Base-by-base conservation (phyloP, 2,329 filamentous ascomycete genomes). In the Pseudocercospora ulei region DNA sequence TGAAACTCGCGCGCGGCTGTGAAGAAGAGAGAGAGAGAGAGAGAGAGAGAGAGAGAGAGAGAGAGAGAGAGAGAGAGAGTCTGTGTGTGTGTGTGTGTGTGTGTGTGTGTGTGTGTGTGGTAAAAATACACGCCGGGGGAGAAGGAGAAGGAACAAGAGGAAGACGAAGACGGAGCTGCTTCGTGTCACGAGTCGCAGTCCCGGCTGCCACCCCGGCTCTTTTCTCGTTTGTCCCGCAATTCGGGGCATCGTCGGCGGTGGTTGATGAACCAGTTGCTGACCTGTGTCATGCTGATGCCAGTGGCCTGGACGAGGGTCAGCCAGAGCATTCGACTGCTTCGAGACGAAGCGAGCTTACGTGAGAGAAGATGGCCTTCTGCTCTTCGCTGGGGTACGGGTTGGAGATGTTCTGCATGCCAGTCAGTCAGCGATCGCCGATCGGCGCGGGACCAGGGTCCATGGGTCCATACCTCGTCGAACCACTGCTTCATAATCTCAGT, bases 251-350 rank as follows among this genome's bases (percentile, higher is more conserved):
- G 51, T 30, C 59, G 48, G 22, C 59, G 50, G 41, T 62, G 59
- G 38, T 62, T 62, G 44, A 62, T 62, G 45, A 62, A 62, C 58
- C 59, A 62, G 42, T 62, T 62, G 55, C 59, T 62, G 44, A 62
- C 59, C 47, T 62, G 59, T 24, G 58, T 62, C 56, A 62, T 55
- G 43, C 58, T 61, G 47, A 62, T 61, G 13, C 58, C 58, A 6
- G 58, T 58, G 7, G 50, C 54, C 56, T 58, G 30, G 20, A 6
- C 9, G 5, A 18, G 11, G 29, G 19, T 41, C 26, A 46, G 38
- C 28, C 24, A 17, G 8, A 7, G 22, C 13, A 4, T 16, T 34
- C 9, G 4, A 11, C n/a, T n/a, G 12, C 11, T 19, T 7, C 22
- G n/a, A 7, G 2, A 16, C 2, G 2, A 9, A 7, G 9, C 8